Evolutionary conservation across 805 yeast species (phyloP).

Genomic region (Kockiozyma suomiensis): DNA sequence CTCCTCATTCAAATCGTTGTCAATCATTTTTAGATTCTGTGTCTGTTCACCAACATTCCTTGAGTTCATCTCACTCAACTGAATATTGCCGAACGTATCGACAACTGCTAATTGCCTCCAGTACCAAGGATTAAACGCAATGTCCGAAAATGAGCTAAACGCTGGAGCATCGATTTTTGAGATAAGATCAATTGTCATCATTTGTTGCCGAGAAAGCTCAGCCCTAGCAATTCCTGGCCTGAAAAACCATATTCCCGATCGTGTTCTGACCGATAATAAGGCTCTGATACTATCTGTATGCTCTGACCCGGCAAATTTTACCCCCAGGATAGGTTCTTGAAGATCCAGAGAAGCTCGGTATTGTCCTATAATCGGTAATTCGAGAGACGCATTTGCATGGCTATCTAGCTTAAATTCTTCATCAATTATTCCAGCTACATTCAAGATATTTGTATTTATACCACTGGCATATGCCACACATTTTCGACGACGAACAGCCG

Average conservation of each 20-base stretch:
- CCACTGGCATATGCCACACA: constrained; percentile 22
- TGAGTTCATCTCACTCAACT: not conserved
- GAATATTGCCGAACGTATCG: constrained; percentile 47
- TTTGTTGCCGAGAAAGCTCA: not conserved
- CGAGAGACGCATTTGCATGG: not conserved
- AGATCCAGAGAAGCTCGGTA: constrained; percentile 1
- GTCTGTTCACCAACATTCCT: not conserved
- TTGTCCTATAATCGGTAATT: constrained; percentile 14
- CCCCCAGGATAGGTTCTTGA: constrained; percentile 13
- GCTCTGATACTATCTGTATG: constrained; percentile 16
- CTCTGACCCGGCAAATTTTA: constrained; percentile 27
- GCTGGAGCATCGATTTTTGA: not conserved
- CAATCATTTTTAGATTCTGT: not conserved
- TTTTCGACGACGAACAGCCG: not conserved
- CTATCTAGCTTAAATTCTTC: constrained; percentile 6
- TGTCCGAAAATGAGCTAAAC: constrained; percentile 39
- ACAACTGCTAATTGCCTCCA: constrained; percentile 42
- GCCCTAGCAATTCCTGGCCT: constrained; percentile 30
- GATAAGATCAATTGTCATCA: constrained; percentile 7
- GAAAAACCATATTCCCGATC: constrained; percentile 8
- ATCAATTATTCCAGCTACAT: constrained; percentile 3
- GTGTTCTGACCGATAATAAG: constrained; percentile 18
- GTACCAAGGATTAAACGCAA: constrained; percentile 45
- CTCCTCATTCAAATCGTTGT: not conserved
- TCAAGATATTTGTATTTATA: constrained; percentile 1